Conservation (phyloP, 2,329 filamentous ascomycete genomes). For the Ophiostoma ulmi region DNA sequence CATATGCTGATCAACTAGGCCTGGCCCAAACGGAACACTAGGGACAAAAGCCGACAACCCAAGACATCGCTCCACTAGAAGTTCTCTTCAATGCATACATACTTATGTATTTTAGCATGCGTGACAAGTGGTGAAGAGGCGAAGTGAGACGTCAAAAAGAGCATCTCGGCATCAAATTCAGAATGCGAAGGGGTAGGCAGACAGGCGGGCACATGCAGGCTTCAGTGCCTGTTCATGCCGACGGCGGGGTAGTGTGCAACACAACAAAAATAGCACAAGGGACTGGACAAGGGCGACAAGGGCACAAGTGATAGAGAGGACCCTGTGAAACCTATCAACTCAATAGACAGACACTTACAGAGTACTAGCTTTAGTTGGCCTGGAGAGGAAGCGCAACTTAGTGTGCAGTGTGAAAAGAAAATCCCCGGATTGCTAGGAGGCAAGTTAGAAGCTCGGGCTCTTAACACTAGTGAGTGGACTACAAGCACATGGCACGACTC, state of each 20-base stretch:
- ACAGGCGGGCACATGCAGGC: not conserved
- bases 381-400: not conserved
- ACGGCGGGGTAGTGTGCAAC: constrained; percentile 7
- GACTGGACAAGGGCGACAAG: not conserved
- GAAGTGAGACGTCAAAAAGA: not conserved
- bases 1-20: constrained; percentile 10
- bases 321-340: not conserved
- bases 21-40: constrained; percentile 14
- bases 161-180: not conserved
- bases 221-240: not conserved
- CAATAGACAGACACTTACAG: not conserved
- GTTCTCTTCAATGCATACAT: not conserved
- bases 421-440: not conserved
- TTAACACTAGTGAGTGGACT: not conserved
- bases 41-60: constrained; percentile 2
- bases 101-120: not conserved
- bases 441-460: not conserved
- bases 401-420: not conserved
- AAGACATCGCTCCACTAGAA: not conserved
- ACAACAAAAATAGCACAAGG: not conserved
- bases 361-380: not conserved
- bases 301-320: not conserved
- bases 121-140: not conserved
- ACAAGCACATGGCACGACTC: constrained; percentile 6
- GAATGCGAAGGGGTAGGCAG: not conserved